Percentiles rank a stretch among this genome's conserved stretches.
Conservation (phyloP, 139 green algal genomes). For the Limnomonas spitsbergensis region DNA sequence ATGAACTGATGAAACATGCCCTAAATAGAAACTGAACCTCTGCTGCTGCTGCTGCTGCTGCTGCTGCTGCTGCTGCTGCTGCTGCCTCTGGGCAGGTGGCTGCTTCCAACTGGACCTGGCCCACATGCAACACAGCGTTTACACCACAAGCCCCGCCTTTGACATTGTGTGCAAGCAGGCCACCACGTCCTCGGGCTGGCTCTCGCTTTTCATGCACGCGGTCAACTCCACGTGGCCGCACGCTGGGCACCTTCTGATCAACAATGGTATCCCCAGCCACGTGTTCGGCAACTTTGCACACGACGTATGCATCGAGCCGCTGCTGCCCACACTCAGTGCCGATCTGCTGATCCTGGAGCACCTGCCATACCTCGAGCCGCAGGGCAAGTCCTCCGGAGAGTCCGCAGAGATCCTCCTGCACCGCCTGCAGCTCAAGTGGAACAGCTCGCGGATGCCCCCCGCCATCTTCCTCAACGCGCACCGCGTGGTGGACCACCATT, state of each 20-base stretch:
- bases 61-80: neutral
- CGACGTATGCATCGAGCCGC: neutral
- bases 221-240: constrained; percentile 8
- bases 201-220: neutral
- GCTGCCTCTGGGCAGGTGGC: neutral
- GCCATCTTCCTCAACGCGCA: neutral
- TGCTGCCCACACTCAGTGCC: neutral
- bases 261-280: neutral
- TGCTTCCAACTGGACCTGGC: neutral
- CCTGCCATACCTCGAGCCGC: neutral
- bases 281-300: neutral
- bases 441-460: neutral
- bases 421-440: neutral
- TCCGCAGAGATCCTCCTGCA: neutral
- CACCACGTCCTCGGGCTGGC: neutral
- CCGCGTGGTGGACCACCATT: neutral
- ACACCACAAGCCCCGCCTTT: neutral
- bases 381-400: neutral
- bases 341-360: neutral
- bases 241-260: neutral
- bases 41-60: too few species aligned
- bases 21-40: too few species aligned
- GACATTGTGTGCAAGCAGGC: neutral
- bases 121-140: neutral
- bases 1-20: too few species aligned